Base-by-base conservation (phyloP, 2,329 filamentous ascomycete species). In the Sordariomycetes sp. region DNA sequence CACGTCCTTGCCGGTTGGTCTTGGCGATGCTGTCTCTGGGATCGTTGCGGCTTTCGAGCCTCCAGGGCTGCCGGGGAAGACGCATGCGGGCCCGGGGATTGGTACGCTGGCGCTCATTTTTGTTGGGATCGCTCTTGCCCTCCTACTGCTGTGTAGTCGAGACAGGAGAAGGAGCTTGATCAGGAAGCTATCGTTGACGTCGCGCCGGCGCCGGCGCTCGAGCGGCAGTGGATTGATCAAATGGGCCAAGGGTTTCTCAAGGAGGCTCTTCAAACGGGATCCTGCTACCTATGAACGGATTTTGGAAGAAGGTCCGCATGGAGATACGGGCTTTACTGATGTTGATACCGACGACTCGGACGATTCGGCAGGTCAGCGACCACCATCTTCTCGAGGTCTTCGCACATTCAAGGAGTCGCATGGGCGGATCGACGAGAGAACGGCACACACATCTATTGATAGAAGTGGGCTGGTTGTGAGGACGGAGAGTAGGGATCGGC, bases 401-500 rank as follows among this genome's bases (percentile, higher is more conserved):
- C 40, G 25, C 10, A 56, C 54, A n/a, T 22, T 46, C 7, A 56
- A 56, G 8, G 28, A 43, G 16, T 18, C 40, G 12, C 20, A 25
- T 2, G 54, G 32, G 24, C 40, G 54, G 25, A 20, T n/a, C 32
- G 40, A 48, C 3, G 54, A 56, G 10, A 25, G 37, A 11, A 18
- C 14, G 14, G 20, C 34, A 18, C 18, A 37, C 24, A 8, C 34
- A 2, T 48, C 51, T 58, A 77, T 86, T 66, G 82, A 86, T 63
- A 74, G 90, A 46, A 85, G 82, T 53, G 92, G 92, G 1, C 70
- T 97, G 62, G 85, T 89, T 58, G 82, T 90, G 2, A 78, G 93
- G 63, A 95, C 89, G 0, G 93, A 97, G 68, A 96, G 90, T 68
- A 79, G 90, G 57, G 94, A 97, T 68, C 79, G 89, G 59, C 72